Evolutionary conservation across 805 yeast species (phyloP).

Genomic region (Starmerella bombi): DNA sequence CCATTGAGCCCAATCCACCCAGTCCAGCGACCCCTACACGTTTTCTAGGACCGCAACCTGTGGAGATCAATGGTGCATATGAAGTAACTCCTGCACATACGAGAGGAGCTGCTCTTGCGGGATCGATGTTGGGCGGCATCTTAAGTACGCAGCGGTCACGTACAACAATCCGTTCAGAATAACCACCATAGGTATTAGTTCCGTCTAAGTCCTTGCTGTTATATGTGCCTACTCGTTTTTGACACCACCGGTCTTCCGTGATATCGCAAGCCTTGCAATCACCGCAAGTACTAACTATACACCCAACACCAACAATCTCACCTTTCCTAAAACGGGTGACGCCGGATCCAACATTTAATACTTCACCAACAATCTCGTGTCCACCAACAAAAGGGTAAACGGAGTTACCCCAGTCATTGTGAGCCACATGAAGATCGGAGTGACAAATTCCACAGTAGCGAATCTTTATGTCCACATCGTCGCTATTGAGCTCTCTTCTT

Average conservation of each 20-base stretch:
- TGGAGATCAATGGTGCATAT: slow-evolving; percentile 46
- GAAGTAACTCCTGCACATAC: slow-evolving; percentile 70
- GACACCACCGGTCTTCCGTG: slow-evolving; percentile 48
- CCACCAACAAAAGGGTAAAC: slow-evolving; percentile 35
- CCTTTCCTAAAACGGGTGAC: slow-evolving; percentile 42
- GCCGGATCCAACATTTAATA: slow-evolving; percentile 42
- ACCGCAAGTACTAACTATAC: slow-evolving; percentile 48
- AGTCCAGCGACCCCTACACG: slow-evolving; percentile 50
- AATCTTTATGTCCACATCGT: slow-evolving; percentile 27
- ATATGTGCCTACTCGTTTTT: slow-evolving; percentile 38
- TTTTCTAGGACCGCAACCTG: slow-evolving; percentile 37
- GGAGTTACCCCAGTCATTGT: slow-evolving; percentile 39
- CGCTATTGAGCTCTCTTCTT: slow-evolving; percentile 15
- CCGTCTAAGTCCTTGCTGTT: slow-evolving; percentile 39
- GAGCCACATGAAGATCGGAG: slow-evolving; percentile 41
- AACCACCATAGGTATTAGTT: slow-evolving; percentile 49
- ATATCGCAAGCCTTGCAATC: slow-evolving; percentile 46
- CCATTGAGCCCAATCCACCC: slow-evolving; percentile 59
- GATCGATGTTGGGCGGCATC: slow-evolving; percentile 42
- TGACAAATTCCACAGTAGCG: slow-evolving; percentile 38
- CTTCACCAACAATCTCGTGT: slow-evolving; percentile 33
- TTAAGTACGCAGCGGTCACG: slow-evolving; percentile 51
- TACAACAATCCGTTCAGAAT: slow-evolving; percentile 27
- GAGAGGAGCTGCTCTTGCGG: slow-evolving; percentile 53
- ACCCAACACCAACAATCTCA: slow-evolving; percentile 72